phyloP scores from a whole-genome alignment of 371 early-diverging fungal genomes.

The Umbelopsis sp. region DNA sequence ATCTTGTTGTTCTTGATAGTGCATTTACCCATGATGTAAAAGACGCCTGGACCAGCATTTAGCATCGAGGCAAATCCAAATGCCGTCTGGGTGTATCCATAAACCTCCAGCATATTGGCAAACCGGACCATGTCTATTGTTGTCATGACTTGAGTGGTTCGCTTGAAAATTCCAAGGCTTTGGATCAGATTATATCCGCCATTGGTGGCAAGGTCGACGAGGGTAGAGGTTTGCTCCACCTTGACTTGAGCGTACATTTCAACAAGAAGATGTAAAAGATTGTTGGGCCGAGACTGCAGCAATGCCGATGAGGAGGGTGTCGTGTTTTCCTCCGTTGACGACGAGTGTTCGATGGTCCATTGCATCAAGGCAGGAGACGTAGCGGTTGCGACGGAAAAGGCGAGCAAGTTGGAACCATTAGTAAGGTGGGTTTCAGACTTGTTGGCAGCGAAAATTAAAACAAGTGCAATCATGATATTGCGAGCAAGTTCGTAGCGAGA shows the following conservation, averaged over 20 bases:
- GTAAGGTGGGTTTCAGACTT: not conserved
- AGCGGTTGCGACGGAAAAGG: not conserved
- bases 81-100: constrained; percentile 2
- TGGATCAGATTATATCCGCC: not conserved
- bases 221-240: not conserved
- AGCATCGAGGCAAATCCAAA: constrained; percentile 5
- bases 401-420: not conserved
- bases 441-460: not conserved
- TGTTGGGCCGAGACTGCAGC: not conserved
- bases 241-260: constrained; percentile 3
- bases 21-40: constrained; percentile 4
- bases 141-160: constrained; percentile 1
- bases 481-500: constrained; percentile 2
- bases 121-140: constrained; percentile 5
- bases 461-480: constrained; percentile 1
- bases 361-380: not conserved
- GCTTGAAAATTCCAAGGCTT: constrained; percentile 4
- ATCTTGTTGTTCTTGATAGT: not conserved
- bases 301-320: not conserved
- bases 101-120: constrained; percentile 3
- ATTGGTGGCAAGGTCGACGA: not conserved
- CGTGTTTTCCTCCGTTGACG: not conserved
- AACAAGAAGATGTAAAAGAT: not conserved
- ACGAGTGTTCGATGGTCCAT: constrained; percentile 5
- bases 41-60: constrained; percentile 6